Conservation (phyloP, 306 rosid species). For the Hippophae rhamnoides region DNA sequence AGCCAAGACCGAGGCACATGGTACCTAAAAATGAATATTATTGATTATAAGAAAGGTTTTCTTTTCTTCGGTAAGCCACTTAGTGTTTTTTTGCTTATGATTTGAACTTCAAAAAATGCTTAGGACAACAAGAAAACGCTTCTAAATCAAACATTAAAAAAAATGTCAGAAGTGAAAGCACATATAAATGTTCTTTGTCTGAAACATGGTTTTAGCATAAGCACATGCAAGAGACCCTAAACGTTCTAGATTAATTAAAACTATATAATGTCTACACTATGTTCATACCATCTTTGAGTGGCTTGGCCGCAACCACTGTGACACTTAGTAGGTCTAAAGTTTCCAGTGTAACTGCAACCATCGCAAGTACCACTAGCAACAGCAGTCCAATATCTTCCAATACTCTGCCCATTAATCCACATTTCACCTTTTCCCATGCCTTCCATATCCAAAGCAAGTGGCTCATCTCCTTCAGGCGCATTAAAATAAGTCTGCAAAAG, state of each 20-base stretch:
- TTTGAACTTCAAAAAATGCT: too few relatives aligned
- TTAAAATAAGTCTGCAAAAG: constrained; percentile 56
- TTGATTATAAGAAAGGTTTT: constrained; percentile 4
- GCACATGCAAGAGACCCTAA: not conserved
- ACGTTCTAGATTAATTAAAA: not conserved
- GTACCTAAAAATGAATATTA: constrained; percentile 53
- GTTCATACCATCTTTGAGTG: constrained; percentile 69
- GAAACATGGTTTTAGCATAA: not conserved
- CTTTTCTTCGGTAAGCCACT: constrained; percentile 1
- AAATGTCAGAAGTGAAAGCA: too few relatives aligned
- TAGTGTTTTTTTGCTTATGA: too few relatives aligned
- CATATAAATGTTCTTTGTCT: too few relatives aligned
- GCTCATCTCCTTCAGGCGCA: constrained; percentile 87
- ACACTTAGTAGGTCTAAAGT: constrained; percentile 78
- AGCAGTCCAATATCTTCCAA: constrained; percentile 97
- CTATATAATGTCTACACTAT: not conserved
- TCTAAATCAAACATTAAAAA: too few relatives aligned
- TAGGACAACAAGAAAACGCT: too few relatives aligned
- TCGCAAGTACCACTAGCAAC: constrained; percentile 65
- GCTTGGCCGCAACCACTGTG: constrained; percentile 88
- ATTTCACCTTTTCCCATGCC: constrained; percentile 99
- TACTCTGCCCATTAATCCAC: constrained; percentile 89
- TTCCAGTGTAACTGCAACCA: constrained; percentile 61
- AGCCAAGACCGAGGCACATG: constrained; percentile 95
- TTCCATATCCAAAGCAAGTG: constrained; percentile 87